These are phyloP conservation scores for Hanseniaspora mollemarum DNA, from an alignment of 805 yeast genomes.

Conservation along the genomic window DNA sequence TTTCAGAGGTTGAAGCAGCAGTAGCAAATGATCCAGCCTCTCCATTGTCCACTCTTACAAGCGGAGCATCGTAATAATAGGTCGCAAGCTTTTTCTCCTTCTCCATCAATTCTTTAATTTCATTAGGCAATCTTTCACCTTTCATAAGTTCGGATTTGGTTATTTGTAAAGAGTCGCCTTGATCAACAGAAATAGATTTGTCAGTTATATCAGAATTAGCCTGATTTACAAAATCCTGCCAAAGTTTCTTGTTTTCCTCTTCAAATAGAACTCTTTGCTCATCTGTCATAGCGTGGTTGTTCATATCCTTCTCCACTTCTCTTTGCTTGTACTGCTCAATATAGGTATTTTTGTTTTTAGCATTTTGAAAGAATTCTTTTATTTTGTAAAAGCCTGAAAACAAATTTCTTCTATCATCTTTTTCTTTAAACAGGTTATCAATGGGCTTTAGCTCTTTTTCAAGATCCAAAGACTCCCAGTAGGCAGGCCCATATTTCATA, in stretches of 20 bases:
- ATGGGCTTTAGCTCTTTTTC: constrained; percentile 34
- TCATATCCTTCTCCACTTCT: background rate
- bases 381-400: constrained; percentile 15
- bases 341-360: constrained; percentile 20
- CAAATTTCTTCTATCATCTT: constrained; percentile 17
- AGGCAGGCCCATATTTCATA: constrained; percentile 29
- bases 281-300: background rate
- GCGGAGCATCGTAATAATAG: constrained; percentile 12
- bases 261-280: constrained; percentile 1
- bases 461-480: constrained; percentile 28
- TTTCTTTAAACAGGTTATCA: constrained; percentile 27
- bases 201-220: constrained; percentile 22
- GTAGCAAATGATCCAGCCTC: constrained; percentile 15
- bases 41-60: constrained; percentile 12
- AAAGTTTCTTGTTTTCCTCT: constrained; percentile 1
- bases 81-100: constrained; percentile 15
- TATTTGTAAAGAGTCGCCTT: constrained; percentile 20
- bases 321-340: constrained; percentile 22
- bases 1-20: background rate
- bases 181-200: constrained; percentile 18
- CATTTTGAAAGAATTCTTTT: constrained; percentile 21
- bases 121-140: constrained; percentile 29
- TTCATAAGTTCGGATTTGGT: constrained; percentile 26
- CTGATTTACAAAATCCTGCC: constrained; percentile 6
- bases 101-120: constrained; percentile 25